A percentile compares a stretch with the other conserved stretches of the same genome.
These are phyloP conservation scores for Erythrophleum fordii DNA, from an alignment of 306 rosid species.

Conservation along the genomic window DNA sequence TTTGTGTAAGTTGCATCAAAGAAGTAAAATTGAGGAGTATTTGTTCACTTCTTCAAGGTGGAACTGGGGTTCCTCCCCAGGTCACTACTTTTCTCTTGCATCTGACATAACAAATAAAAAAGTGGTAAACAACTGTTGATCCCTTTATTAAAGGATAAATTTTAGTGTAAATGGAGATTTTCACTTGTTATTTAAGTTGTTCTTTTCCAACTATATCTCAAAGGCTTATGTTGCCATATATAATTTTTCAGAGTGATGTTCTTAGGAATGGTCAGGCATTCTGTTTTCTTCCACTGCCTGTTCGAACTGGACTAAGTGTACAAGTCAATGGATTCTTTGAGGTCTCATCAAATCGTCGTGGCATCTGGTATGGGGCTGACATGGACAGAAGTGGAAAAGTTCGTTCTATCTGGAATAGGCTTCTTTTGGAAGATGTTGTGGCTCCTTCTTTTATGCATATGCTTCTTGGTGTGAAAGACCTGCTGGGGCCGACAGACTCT, in stretches of 20 bases:
- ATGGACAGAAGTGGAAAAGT: slow-evolving; percentile 98
- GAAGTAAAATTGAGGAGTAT: slow-evolving; percentile 12
- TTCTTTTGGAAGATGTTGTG: slow-evolving; percentile 86
- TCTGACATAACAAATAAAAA: slow-evolving; percentile 10
- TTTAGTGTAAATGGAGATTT: slow-evolving; percentile 28
- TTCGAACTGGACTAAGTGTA: slow-evolving; percentile 85
- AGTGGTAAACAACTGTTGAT: not conserved
- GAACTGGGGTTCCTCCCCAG: slow-evolving; percentile 24
- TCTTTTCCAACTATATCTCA: slow-evolving; percentile 29
- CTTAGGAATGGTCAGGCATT: slow-evolving; percentile 87
- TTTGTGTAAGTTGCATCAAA: not conserved
- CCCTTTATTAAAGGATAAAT: slow-evolving; percentile 24
- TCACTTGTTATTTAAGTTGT: slow-evolving; percentile 28
- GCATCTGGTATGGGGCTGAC: slow-evolving; percentile 98
- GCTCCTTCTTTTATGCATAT: slow-evolving; percentile 81
- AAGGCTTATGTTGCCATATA: slow-evolving; percentile 46
- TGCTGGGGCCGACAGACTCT: slow-evolving; percentile 64
- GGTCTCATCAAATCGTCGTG: slow-evolving; percentile 97
- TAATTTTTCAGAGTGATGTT: slow-evolving; percentile 65
- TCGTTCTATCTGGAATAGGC: slow-evolving; percentile 94
- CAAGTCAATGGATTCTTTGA: slow-evolving; percentile 98
- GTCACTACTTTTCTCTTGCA: slow-evolving; percentile 6
- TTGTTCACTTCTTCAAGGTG: slow-evolving; percentile 31
- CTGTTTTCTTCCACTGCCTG: slow-evolving; percentile 97
- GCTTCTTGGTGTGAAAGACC: slow-evolving; percentile 68